Evolutionary conservation across 306 rosid genomes (phyloP).

Genomic region (Quercus berberidifolia): DNA sequence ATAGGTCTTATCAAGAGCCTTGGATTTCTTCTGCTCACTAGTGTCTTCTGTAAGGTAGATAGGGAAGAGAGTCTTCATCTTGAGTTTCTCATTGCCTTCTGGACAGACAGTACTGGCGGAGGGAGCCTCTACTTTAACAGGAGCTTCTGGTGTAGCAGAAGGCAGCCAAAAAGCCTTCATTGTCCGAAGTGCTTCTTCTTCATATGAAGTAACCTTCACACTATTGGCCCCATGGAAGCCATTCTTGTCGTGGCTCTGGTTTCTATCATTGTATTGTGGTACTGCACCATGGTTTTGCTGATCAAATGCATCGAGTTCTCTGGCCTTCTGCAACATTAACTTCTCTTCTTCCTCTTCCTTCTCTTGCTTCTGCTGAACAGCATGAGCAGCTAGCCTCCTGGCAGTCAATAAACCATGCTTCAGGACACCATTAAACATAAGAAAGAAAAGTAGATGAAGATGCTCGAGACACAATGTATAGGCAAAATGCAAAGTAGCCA

Average conservation of each 20-base stretch:
- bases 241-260: conserved; percentile 63
- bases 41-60: conserved; percentile 76
- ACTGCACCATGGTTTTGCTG: conserved; percentile 97
- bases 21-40: conserved; percentile 56
- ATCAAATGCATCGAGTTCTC: conserved; percentile 94
- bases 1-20: conserved; percentile 54
- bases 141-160: conserved; percentile 91
- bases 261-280: conserved; percentile 80
- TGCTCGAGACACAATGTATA: neutral
- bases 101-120: conserved; percentile 73
- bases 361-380: conserved; percentile 82
- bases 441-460: neutral
- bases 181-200: conserved; percentile 96
- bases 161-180: conserved; percentile 99
- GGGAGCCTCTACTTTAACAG: conserved; percentile 77
- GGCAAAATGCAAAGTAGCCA: neutral
- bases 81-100: conserved; percentile 84
- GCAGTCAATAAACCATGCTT: conserved; percentile 2
- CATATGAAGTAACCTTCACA: conserved; percentile 95
- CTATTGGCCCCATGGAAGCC: conserved; percentile 98
- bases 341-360: conserved; percentile 83
- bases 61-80: conserved; percentile 80
- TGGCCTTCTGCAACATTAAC: conserved; percentile 70
- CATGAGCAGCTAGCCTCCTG: conserved; percentile 86
- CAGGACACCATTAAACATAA: neutral